Conservation (phyloP, 371 early-diverging fungal genomes). For the Mucor lusitanicus region DNA sequence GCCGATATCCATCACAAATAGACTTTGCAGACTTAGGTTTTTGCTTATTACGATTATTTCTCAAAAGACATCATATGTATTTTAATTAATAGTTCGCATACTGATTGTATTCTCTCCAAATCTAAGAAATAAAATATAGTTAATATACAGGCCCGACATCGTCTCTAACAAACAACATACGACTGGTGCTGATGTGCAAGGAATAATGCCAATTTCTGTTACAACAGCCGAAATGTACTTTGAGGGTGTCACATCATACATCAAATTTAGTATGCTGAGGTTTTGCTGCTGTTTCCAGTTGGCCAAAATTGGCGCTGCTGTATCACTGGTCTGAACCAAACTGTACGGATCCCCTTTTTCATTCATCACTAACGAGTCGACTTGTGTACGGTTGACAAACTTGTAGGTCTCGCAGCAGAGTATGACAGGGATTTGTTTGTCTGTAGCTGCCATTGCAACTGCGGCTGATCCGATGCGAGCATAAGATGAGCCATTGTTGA, state of each 20-base stretch:
- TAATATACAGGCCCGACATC: neutral
- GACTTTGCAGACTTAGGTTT: neutral
- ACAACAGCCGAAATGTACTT: conserved; percentile 85
- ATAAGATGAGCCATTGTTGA: conserved; percentile 89
- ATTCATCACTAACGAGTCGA: conserved; percentile 93
- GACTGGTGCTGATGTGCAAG: conserved; percentile 85
- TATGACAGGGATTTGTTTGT: conserved; percentile 87
- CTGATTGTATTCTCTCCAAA: conserved; percentile 43
- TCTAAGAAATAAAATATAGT: conserved; percentile 15
- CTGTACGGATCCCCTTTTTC: conserved; percentile 88
- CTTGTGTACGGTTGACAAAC: conserved; percentile 85
- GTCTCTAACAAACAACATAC: conserved; percentile 34
- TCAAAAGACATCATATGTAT: neutral
- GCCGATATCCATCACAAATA: neutral
- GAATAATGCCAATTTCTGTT: conserved; percentile 94
- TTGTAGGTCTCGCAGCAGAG: conserved; percentile 94
- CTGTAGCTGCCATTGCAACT: conserved; percentile 85
- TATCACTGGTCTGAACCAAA: conserved; percentile 49
- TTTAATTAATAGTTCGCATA: conserved; percentile 10
- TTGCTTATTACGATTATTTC: neutral
- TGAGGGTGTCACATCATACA: conserved; percentile 93
- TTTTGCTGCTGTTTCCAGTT: conserved; percentile 62
- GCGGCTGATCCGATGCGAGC: conserved; percentile 88
- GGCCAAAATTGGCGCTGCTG: conserved; percentile 34
- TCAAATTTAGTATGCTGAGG: conserved; percentile 78